Percentiles rank a stretch among this genome's conserved stretches.
phyloP scores from a whole-genome alignment of 176 grass and related monocot species.

The Saccharum officinarum region DNA sequence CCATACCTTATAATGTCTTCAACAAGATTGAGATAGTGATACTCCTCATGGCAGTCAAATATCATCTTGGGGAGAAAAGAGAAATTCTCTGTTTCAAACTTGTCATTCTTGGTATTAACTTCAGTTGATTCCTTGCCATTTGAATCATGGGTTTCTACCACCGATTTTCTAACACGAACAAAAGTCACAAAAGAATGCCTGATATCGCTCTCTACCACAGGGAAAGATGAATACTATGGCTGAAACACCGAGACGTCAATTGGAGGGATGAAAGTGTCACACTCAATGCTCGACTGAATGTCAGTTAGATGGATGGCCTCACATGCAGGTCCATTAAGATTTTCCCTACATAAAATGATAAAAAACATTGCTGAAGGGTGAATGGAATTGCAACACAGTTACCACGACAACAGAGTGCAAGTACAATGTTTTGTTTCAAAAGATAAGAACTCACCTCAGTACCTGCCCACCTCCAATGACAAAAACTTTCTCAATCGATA shows the following conservation, averaged over 20 bases:
- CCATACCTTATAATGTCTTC: conserved; percentile 74
- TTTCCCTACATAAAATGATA: conserved; percentile 48
- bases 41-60: conserved; percentile 73
- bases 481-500: conserved; percentile 79
- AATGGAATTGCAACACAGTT: neutral
- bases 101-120: conserved; percentile 39
- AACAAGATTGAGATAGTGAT: conserved; percentile 77
- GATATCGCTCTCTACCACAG: conserved; percentile 63
- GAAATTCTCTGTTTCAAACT: conserved; percentile 71
- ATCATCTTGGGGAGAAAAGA: conserved; percentile 76
- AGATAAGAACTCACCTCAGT: conserved; percentile 52
- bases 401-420: neutral
- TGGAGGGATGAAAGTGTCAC: conserved; percentile 71
- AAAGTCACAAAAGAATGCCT: conserved; percentile 76
- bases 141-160: conserved; percentile 34
- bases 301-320: conserved; percentile 79
- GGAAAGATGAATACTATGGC: conserved; percentile 83
- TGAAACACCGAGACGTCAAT: conserved; percentile 65
- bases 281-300: conserved; percentile 56
- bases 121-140: conserved; percentile 32
- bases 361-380: conserved; percentile 12
- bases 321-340: conserved; percentile 70
- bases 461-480: conserved; percentile 81
- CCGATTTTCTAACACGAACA: conserved; percentile 55
- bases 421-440: neutral